Percentiles rank a stretch among this genome's conserved stretches.
Evolutionary conservation across 2,329 filamentous ascomycete genomes (phyloP).

Genomic region (Scedosporium minutisporum): DNA sequence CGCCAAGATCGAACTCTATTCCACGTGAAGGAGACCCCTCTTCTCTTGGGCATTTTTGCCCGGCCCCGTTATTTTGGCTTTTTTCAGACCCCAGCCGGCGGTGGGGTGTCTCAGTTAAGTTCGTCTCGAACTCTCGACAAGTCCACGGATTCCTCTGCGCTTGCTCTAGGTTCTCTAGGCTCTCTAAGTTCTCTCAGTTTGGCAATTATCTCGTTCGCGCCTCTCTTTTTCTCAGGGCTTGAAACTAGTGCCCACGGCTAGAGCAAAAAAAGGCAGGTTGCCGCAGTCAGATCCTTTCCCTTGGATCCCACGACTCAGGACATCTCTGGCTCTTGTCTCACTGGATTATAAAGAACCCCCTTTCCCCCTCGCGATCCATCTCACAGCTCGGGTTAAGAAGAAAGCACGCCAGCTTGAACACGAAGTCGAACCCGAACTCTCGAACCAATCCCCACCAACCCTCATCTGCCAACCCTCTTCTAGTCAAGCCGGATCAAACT

Average conservation of each 20-base stretch:
- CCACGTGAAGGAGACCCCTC: not conserved
- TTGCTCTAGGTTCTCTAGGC: not conserved
- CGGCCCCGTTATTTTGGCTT: not conserved
- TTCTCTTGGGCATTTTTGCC: not conserved
- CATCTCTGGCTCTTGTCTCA: not conserved
- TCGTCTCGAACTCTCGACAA: not conserved
- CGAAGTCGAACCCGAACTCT: not conserved
- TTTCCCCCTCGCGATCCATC: not conserved
- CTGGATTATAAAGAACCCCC: not conserved
- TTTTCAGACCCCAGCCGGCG: not conserved
- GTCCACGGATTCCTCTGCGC: not conserved
- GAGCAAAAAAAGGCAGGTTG: not conserved
- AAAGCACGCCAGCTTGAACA: not conserved
- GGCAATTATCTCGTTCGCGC: not conserved
- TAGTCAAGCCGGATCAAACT: not conserved
- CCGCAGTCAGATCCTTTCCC: slow-evolving; percentile 1
- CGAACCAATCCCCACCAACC: not conserved
- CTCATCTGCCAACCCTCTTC: not conserved
- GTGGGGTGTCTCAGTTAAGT: not conserved
- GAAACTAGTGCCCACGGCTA: not conserved
- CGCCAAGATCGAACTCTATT: not conserved
- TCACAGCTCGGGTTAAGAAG: not conserved
- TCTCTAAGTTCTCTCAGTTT: not conserved
- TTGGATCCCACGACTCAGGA: not conserved
- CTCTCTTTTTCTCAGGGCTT: not conserved